A percentile compares a stretch with the other conserved stretches of the same genome.
Evolutionary conservation across 208 protist genomes (phyloP).

Genomic region (Leishmania gerbilli): DNA sequence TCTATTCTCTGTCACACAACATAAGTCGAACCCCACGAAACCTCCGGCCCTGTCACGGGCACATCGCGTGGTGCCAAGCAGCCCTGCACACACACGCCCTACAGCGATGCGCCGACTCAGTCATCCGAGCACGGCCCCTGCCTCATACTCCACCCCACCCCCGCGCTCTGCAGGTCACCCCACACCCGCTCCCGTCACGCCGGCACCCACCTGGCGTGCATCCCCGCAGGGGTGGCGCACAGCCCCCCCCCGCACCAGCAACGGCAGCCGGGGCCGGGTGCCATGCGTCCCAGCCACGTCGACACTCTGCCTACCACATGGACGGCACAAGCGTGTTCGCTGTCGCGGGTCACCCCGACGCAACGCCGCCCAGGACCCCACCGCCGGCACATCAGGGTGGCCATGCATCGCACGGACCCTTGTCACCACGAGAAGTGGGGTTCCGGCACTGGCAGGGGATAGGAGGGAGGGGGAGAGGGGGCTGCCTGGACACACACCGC

Average conservation of each 20-base stretch:
- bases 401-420: neutral
- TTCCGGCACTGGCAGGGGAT: neutral
- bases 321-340: neutral
- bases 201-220: neutral
- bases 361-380: neutral
- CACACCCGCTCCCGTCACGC: neutral
- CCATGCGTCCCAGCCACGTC: neutral
- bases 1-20: neutral
- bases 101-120: too few species aligned
- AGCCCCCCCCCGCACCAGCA: neutral
- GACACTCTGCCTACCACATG: neutral
- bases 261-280: neutral
- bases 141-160: neutral
- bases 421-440: neutral
- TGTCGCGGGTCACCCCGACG: neutral
- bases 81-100: too few species aligned
- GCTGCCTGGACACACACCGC: neutral
- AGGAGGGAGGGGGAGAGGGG: neutral
- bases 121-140: neutral
- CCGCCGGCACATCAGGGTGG: neutral
- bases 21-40: too few species aligned
- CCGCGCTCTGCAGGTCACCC: neutral
- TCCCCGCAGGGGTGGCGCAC: neutral
- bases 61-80: too few species aligned
- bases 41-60: too few species aligned